Base-by-base conservation (phyloP, 1,139 yeast species). In the Sugiyamaella pinicola region DNA sequence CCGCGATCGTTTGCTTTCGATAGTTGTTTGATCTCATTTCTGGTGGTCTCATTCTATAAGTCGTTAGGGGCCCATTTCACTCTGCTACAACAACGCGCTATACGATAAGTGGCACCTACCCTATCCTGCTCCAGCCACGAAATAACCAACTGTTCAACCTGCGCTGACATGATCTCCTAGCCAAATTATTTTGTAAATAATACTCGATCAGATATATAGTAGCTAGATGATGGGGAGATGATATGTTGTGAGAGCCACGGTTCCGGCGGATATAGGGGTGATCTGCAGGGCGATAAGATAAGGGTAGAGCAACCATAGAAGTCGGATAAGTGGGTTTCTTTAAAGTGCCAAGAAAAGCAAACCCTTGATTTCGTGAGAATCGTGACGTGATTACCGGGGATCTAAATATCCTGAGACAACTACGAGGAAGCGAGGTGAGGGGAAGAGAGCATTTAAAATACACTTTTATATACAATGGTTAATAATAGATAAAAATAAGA, bases 21-120 rank as follows among this genome's bases (percentile, higher is more conserved):
- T n/a, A 89, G 74, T 0, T 66, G 61, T 18, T 66, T 54, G 42
- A 90, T 83, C 66, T 87, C 88, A 2, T 70, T 57, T 46, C 82
- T 71, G 1, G 95, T 81, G 6, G 62, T 64, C 5, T 79, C 78
- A 61, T 87, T 83, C 69, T 69, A 44, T 12, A 7, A 26, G 31
- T 26, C 31, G 31, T 26, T 26, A 26, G 31, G 9, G 31, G 9
- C 10, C 12, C 9, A 18, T 3, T 6, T 10, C 24, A 8, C 24
- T 37, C n/a, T 15, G 24, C 40, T 21, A 3, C 5, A 34, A 9
- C 13, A 34, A 34, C 9, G 9, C n/a, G n/a, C n/a, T n/a, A n/a
- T n/a, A n/a, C n/a, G n/a, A n/a, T n/a, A n/a, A n/a, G n/a, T 26
- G 12, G 26, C 3, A 61, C 71, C 28, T 52, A 69, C 74, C 24